Evolutionary conservation across 768 basidiomycete genomes (phyloP), one percentile per base, ranked within the genome.

Genomic region (Tricholoma matsutake): DNA sequence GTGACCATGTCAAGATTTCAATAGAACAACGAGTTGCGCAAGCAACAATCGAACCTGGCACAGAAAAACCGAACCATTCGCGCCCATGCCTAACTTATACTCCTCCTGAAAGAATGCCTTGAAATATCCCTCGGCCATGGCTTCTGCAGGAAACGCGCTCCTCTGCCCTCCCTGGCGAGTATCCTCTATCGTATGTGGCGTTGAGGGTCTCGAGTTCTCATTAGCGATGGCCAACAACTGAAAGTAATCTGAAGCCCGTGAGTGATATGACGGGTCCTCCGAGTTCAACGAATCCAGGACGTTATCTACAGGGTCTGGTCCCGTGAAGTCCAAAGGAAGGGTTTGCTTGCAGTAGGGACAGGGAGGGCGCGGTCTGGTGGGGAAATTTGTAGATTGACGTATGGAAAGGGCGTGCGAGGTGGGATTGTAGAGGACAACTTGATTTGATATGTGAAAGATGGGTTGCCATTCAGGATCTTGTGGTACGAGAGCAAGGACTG

Each of bases 71-170:
- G 82, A 89, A 1, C 96, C 96, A 67, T 94, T 94, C 0, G 95
- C 95, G 45, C 96, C 96, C 92, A 97, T 96, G 0, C 96, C 96
- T 6, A 98, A 79, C 61, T 88, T 84, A 62, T 82, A 86, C 65
- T 96, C 93, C 68, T 97, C 95, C 60, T 88, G 85, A 69, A 98
- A 98, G 78, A 96, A 98, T 0, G 92, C 82, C 65, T 88, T 85
- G 76, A 96, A 96, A 71, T 98, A 98, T 0, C 95, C 95, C 57
- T 94, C 89, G 0, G 94, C 93, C 89, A 93, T 90, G 32, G 82
- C 80, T 55, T 89, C 87, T 2, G 84, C 80, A 2, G 85, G 78
- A 72, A 92, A 92, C 1, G 83, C 69, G 32, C 73, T 72, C 61
- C 72, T 63, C 18, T 63, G 58, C 11, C 8, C 51, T 41, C 64